Conservation (phyloP, 1,139 yeast genomes). For the Zygotorulaspora mrakii region DNA sequence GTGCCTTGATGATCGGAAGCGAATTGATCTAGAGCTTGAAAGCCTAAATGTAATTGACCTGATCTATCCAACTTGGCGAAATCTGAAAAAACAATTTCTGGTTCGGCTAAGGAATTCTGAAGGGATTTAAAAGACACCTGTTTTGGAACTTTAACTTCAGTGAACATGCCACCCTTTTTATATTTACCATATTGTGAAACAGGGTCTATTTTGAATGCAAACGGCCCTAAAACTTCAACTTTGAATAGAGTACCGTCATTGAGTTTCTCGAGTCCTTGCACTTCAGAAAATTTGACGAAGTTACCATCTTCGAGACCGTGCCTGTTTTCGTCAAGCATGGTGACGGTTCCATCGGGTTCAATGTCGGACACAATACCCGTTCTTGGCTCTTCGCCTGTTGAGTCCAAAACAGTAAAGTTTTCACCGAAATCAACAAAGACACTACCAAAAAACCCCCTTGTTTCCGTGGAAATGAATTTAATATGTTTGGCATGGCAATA, state of each 20-base stretch:
- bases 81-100: conserved; percentile 79
- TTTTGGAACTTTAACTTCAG: conserved; percentile 84
- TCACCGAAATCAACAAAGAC: conserved; percentile 89
- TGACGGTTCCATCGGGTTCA: conserved; percentile 84
- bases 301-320: conserved; percentile 94
- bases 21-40: conserved; percentile 83
- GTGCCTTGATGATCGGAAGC: conserved; percentile 55
- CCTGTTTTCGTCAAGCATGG: conserved; percentile 86
- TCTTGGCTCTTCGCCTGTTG: conserved; percentile 88
- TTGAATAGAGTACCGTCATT: conserved; percentile 71
- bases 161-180: conserved; percentile 80
- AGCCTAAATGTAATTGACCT: conserved; percentile 82
- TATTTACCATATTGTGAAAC: conserved; percentile 58
- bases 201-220: conserved; percentile 71
- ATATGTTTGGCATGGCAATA: conserved; percentile 70
- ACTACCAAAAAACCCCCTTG: conserved; percentile 84
- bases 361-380: conserved; percentile 85
- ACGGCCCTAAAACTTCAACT: conserved; percentile 88
- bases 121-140: conserved; percentile 61
- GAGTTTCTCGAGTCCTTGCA: conserved; percentile 61
- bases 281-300: conserved; percentile 82
- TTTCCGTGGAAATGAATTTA: conserved; percentile 76
- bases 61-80: conserved; percentile 94
- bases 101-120: conserved; percentile 60
- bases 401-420: conserved; percentile 73